These are phyloP conservation scores for Camelina sativa DNA, from an alignment of 345 rosid species.

Conservation along the genomic window DNA sequence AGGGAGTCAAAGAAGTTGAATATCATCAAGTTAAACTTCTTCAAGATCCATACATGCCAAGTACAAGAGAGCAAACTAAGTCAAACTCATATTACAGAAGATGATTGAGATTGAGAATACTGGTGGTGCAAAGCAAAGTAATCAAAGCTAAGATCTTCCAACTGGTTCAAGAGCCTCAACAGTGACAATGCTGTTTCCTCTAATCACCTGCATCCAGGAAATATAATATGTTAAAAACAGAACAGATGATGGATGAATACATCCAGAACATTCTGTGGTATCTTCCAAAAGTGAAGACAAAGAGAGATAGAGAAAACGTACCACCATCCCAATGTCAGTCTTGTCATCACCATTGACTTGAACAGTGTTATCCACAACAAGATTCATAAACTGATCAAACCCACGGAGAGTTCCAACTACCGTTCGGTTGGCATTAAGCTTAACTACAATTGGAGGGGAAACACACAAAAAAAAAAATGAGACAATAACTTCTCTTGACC, in stretches of 20 bases:
- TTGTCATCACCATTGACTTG: conserved; percentile 64
- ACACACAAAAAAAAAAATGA: no score
- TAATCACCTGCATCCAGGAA: conserved; percentile 53
- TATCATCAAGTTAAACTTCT: conserved; percentile 17
- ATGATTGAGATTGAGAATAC: conserved; percentile 10
- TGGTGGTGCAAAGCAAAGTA: conserved; percentile 15
- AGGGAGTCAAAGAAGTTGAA: neutral
- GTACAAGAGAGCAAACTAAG: conserved; percentile 15
- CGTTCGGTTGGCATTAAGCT: conserved; percentile 63
- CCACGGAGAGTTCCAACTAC: conserved; percentile 84
- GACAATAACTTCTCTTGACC: conserved; percentile 25
- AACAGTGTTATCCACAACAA: conserved; percentile 74
- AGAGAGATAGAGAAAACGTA: conserved; percentile 40
- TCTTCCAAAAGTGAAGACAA: neutral
- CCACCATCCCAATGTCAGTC: conserved; percentile 82
- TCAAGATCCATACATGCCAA: neutral
- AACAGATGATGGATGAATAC: neutral
- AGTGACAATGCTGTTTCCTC: conserved; percentile 78
- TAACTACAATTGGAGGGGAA: neutral
- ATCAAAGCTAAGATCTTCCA: conserved; percentile 43
- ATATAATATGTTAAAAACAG: neutral
- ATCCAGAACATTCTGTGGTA: neutral
- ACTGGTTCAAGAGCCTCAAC: conserved; percentile 85
- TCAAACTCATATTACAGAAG: conserved; percentile 11
- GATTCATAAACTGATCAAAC: conserved; percentile 82